phyloP scores from a whole-genome alignment of 2,329 filamentous ascomycete genomes.

The Mycocentrospora acerina region DNA sequence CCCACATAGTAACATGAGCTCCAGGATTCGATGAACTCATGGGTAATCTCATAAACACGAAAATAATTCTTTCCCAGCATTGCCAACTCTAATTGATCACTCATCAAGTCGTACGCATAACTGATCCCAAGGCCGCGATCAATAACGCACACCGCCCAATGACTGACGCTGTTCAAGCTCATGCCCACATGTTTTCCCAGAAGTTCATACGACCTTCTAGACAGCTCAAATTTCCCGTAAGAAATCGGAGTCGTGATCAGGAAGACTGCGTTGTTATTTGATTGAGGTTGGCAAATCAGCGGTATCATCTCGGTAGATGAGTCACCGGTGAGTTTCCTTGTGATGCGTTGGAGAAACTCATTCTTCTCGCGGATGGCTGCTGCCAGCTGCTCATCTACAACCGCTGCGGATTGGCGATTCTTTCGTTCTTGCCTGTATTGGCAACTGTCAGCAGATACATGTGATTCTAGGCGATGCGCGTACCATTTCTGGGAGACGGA shows the following conservation, averaged over 20 bases:
- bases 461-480: not conserved
- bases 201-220: constrained; percentile 7
- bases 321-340: constrained; percentile 9
- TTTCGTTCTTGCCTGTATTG: constrained; percentile 5
- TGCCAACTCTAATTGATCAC: constrained; percentile 9
- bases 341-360: constrained; percentile 5
- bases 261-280: constrained; percentile 7
- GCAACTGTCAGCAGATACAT: constrained; percentile 1
- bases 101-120: constrained; percentile 11
- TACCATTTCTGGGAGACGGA: constrained; percentile 12
- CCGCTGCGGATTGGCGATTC: not conserved
- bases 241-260: constrained; percentile 10
- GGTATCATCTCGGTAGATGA: constrained; percentile 11
- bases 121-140: constrained; percentile 7
- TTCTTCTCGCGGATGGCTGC: constrained; percentile 12
- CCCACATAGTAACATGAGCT: constrained; percentile 14
- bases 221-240: constrained; percentile 9
- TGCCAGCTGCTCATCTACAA: constrained; percentile 5
- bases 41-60: constrained; percentile 8
- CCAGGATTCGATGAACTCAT: constrained; percentile 7
- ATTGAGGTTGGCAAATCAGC: constrained; percentile 8
- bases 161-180: constrained; percentile 11
- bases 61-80: constrained; percentile 15
- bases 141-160: constrained; percentile 10
- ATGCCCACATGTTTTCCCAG: constrained; percentile 12